Evolutionary conservation across 345 rosid genomes (phyloP), one percentile per base, ranked within the genome.

Genomic region (Pistacia vera): DNA sequence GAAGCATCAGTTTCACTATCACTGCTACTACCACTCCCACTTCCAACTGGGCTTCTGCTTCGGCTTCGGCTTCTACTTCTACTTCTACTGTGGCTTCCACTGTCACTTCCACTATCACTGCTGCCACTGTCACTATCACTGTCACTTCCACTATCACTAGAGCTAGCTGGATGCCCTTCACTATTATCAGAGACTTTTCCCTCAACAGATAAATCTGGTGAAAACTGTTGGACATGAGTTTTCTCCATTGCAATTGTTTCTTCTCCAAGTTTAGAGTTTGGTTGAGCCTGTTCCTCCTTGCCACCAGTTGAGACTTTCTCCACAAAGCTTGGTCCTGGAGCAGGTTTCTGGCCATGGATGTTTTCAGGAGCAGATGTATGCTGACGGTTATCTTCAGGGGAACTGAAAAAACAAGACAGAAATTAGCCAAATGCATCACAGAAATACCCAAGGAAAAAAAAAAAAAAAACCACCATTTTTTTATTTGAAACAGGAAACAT

Each of bases 1-100:
- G 97, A 89, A 84, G 88, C 91, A 83, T 92, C 97, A 72, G 92
- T 93, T 63, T 91, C 98, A 85, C 99, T 93, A 73, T 93, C 95
- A 77, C 97, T 96, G 86, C 97, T 91, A 82, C 97, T 90, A 65
- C 88, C 93, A 79, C 93, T 93, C 66, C 87, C 87, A 70, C 88
- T 90, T 64, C 77, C 87, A 6, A 71, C 86, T 0, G 87, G 88
- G 71, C 90, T 86, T 79, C 74, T 77, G 57, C 86, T 81, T 30
- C 33, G 2, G 33, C 33, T 30, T 30, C 33, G 33, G 73, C 89
- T 90, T 68, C 84, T 79, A 75, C 91, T 84, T 68, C 84, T 74
- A 76, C 92, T 83, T 65, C 84, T 74, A 70, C 92, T 83, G 68
- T 75, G 81, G 73, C 91, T 87, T 66, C 86, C 88, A 80, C 95